phyloP scores from a whole-genome alignment of 345 rosid species.

The Brassica juncea region DNA sequence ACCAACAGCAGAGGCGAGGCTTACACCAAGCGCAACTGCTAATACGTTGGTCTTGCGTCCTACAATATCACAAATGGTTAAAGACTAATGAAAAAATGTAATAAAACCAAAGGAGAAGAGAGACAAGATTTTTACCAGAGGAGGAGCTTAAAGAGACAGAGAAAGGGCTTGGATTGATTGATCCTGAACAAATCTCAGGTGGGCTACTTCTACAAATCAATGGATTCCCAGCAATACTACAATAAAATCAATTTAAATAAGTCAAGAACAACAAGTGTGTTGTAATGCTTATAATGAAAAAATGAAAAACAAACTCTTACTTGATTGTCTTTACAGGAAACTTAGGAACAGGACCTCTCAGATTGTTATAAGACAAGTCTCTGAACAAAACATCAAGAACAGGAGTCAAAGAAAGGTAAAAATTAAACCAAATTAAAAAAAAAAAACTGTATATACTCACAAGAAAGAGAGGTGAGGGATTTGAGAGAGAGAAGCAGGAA shows the following conservation, averaged over 20 bases:
- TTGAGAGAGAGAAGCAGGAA: constrained; percentile 73
- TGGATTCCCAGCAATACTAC: constrained; percentile 81
- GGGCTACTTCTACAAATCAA: constrained; percentile 67
- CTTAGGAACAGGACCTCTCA: constrained; percentile 82
- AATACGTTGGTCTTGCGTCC: constrained; percentile 62
- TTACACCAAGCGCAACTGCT: constrained; percentile 69
- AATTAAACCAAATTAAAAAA: neutral
- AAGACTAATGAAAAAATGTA: constrained; percentile 13
- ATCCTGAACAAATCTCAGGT: constrained; percentile 60
- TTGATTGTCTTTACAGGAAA: constrained; percentile 79
- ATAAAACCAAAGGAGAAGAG: neutral
- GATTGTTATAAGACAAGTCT: constrained; percentile 93
- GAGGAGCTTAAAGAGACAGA: constrained; percentile 57
- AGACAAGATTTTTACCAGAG: constrained; percentile 44
- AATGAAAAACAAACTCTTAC: constrained; percentile 37
- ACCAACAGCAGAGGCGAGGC: constrained; percentile 57
- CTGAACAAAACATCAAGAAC: constrained; percentile 48
- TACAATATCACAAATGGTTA: constrained; percentile 36
- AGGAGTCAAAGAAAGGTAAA: constrained; percentile 5
- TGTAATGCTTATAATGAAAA: neutral
- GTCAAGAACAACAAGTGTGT: constrained; percentile 9
- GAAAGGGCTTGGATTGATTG: constrained; percentile 54
- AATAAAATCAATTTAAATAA: constrained; percentile 13
- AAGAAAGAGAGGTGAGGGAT: constrained; percentile 76
- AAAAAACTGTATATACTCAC: constrained; percentile 51